phyloP scores from a whole-genome alignment of 176 grass and related monocot species.

The Aegilops sharonensis region DNA sequence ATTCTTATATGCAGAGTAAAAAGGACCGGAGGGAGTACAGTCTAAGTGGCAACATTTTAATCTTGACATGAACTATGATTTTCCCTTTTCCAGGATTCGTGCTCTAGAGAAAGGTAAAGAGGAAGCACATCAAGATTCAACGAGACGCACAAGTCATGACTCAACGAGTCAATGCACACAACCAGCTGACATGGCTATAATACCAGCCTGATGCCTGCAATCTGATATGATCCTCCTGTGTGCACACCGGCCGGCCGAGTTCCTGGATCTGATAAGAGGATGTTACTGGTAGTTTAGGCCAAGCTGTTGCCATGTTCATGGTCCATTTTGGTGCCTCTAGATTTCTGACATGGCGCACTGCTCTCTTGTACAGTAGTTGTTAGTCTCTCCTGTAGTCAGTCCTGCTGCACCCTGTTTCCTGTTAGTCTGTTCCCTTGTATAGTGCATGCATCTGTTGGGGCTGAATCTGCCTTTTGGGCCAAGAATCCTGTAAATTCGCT shows the following conservation, averaged over 20 bases:
- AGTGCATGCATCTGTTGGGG: constrained; percentile 10
- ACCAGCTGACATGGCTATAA: background rate
- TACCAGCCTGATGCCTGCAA: constrained; percentile 10
- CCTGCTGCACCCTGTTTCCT: background rate
- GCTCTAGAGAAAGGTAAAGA: constrained; percentile 25
- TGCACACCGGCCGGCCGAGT: background rate
- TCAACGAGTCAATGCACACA: background rate
- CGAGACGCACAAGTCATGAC: background rate
- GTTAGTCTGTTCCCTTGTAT: background rate
- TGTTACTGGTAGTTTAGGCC: constrained; percentile 5
- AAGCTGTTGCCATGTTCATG: constrained; percentile 16
- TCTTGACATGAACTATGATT: background rate
- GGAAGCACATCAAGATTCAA: background rate
- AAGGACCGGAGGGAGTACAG: background rate
- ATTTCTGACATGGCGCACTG: constrained; percentile 25
- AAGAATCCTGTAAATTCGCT: constrained; percentile 35
- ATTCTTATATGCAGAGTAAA: no score
- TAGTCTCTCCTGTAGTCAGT: constrained; percentile 4
- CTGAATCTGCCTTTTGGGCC: constrained; percentile 20
- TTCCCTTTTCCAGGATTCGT: constrained; percentile 24
- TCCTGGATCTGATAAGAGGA: constrained; percentile 10
- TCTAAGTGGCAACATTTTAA: background rate
- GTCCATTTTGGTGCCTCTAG: constrained; percentile 34
- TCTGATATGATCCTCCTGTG: background rate
- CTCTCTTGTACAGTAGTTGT: constrained; percentile 46